phyloP scores from a whole-genome alignment of 1,139 yeast species.

The Candida mesenterica region DNA sequence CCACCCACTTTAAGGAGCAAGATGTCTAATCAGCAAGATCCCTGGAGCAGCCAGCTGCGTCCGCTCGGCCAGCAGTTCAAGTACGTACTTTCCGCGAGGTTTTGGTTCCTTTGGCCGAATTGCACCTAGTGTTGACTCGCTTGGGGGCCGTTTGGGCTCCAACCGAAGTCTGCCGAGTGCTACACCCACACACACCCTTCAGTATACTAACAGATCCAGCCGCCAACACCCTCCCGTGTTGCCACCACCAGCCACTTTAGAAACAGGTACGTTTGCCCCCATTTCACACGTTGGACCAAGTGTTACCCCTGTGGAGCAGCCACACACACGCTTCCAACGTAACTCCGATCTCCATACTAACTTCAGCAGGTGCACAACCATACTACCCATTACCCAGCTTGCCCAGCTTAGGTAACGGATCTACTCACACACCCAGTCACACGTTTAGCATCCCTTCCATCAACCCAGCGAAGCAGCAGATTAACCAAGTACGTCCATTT shows the following conservation, averaged over 20 bases:
- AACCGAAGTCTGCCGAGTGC: neutral
- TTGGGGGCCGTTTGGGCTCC: too few species aligned
- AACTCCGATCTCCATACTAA: slow-evolving; percentile 14
- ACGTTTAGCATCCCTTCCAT: slow-evolving; percentile 49
- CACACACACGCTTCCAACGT: too few species aligned
- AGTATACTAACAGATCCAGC: slow-evolving; percentile 35
- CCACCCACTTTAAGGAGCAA: slow-evolving; percentile 6
- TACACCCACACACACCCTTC: neutral
- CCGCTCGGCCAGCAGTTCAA: slow-evolving; percentile 47
- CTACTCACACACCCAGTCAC: slow-evolving; percentile 36
- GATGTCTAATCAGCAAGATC: slow-evolving; percentile 47
- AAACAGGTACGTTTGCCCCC: slow-evolving; percentile 39
- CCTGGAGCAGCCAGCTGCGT: slow-evolving; percentile 46
- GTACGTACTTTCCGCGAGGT: slow-evolving; percentile 30
- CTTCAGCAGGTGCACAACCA: slow-evolving; percentile 42
- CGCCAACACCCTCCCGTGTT: slow-evolving; percentile 54
- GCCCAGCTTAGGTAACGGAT: slow-evolving; percentile 49
- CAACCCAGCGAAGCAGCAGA: slow-evolving; percentile 31
- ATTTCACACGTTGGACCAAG: too few species aligned
- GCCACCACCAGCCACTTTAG: slow-evolving; percentile 57
- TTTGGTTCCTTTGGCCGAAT: neutral
- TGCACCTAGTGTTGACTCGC: too few species aligned
- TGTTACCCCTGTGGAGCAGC: too few species aligned
- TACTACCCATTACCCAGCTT: slow-evolving; percentile 52
- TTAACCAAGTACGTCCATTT: slow-evolving; percentile 28